phyloP scores from a whole-genome alignment of 2,329 filamentous ascomycete species.

The Ascosphaera pollenicola region DNA sequence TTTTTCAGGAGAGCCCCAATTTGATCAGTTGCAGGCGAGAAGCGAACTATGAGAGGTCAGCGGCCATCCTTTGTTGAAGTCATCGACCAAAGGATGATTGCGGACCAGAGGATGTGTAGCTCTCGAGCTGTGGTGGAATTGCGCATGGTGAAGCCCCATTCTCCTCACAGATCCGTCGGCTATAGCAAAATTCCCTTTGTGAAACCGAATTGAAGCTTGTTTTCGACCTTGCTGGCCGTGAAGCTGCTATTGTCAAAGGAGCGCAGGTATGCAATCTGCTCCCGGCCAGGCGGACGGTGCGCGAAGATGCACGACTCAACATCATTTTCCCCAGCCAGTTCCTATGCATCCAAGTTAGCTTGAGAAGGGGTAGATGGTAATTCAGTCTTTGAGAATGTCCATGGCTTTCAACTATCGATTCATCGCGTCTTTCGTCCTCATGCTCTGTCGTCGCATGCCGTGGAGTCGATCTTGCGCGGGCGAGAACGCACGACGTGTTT shows the following conservation, averaged over 20 bases:
- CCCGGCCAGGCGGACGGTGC: background rate
- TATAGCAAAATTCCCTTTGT: background rate
- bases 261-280: background rate
- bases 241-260: background rate
- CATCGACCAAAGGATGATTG: background rate
- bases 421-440: too few species aligned
- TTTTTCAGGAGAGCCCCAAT: constrained; percentile 15
- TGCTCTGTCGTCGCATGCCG: background rate
- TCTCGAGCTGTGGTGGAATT: background rate
- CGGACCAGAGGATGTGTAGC: background rate
- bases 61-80: background rate
- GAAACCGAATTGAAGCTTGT: background rate
- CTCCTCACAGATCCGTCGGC: background rate
- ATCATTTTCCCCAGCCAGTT: background rate
- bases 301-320: background rate
- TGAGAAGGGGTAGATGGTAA: too few species aligned
- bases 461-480: too few species aligned
- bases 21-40: constrained; percentile 22
- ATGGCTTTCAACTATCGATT: too few species aligned
- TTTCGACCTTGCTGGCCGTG: background rate
- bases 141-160: background rate
- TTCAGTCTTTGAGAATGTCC: too few species aligned
- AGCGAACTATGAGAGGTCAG: constrained; percentile 18
- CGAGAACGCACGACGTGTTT: too few species aligned
- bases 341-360: too few species aligned